phyloP scores from a whole-genome alignment of 2,329 filamentous ascomycete genomes.

The Aspergillus tanneri region DNA sequence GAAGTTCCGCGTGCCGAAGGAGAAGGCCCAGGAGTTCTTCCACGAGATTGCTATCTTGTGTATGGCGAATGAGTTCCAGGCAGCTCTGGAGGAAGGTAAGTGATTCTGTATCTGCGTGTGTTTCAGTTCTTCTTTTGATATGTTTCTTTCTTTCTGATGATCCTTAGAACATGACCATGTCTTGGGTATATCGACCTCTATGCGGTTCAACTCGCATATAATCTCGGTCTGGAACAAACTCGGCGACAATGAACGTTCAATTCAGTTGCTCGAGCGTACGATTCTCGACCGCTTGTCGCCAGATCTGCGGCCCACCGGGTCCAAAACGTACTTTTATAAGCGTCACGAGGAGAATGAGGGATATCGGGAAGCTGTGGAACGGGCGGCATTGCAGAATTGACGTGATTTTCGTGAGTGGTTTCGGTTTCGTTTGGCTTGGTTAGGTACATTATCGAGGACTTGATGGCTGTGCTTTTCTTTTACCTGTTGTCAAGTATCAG shows the following conservation, averaged over 20 bases:
- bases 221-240: constrained; percentile 94
- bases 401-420: constrained; percentile 2
- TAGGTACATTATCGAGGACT: no score
- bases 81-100: constrained; percentile 78
- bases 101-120: constrained; percentile 51
- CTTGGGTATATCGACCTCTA: constrained; percentile 82
- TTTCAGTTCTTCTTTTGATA: background rate
- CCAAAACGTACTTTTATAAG: constrained; percentile 65
- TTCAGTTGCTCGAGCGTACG: constrained; percentile 70
- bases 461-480: no score
- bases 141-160: background rate
- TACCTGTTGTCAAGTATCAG: no score
- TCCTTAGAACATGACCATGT: constrained; percentile 72
- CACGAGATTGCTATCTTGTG: constrained; percentile 37
- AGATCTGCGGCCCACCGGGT: constrained; percentile 67
- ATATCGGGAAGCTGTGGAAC: constrained; percentile 57
- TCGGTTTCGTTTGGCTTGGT: background rate
- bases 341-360: constrained; percentile 84
- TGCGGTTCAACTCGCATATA: constrained; percentile 84
- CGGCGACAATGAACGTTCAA: constrained; percentile 72
- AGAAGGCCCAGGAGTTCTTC: constrained; percentile 55
- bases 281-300: constrained; percentile 71
- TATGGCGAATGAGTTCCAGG: constrained; percentile 43
- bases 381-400: constrained; percentile 1
- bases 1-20: constrained; percentile 87